A percentile compares a stretch with the other conserved stretches of the same genome.
phyloP scores from a whole-genome alignment of 75 land plant genomes.

The Cunninghamia lanceolata region DNA sequence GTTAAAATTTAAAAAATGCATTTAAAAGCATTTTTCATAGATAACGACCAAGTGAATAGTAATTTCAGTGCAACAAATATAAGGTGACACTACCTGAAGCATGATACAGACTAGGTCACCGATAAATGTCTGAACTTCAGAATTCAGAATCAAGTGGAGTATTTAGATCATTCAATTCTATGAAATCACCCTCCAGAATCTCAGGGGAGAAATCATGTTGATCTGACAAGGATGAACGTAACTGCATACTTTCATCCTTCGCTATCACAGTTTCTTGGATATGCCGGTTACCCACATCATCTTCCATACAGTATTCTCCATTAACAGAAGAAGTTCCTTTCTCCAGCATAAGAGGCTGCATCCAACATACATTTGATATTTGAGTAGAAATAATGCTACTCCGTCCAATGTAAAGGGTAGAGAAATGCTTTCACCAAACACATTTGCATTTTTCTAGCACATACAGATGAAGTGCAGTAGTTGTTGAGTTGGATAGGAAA shows the following conservation, averaged over 20 bases:
- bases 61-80: neutral
- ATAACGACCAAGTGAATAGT: neutral
- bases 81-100: neutral
- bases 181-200: neutral
- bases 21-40: no score
- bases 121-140: neutral
- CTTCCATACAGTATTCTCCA: neutral
- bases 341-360: neutral
- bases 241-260: neutral
- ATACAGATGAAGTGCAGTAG: neutral
- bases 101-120: neutral
- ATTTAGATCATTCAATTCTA: neutral
- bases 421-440: neutral
- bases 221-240: neutral
- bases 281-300: neutral
- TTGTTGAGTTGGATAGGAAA: neutral
- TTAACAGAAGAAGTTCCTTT: neutral
- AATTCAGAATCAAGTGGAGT: neutral
- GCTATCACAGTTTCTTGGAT: neutral
- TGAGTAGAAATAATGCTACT: neutral
- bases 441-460: neutral
- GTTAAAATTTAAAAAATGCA: neutral
- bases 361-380: neutral
- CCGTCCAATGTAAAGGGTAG: no score
- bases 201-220: neutral